phyloP scores from a whole-genome alignment of 371 early-diverging fungal genomes.

The Mucor velutinosus region DNA sequence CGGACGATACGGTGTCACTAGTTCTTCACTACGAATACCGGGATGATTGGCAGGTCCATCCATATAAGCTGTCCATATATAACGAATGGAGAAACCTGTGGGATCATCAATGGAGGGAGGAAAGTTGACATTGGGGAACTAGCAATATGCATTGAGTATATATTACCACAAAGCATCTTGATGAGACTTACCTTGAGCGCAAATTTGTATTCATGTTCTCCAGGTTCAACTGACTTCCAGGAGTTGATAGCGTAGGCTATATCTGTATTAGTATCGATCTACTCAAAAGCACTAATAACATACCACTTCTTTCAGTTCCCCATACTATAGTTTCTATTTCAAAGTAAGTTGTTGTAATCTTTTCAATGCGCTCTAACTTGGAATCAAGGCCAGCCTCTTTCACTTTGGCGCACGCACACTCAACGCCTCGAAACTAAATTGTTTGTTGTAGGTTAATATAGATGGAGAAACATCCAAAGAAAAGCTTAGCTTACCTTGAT shows the following conservation, averaged over 20 bases:
- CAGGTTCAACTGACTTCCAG: conserved; percentile 41
- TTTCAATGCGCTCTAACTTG: conserved; percentile 13
- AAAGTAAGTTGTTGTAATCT: conserved; percentile 18
- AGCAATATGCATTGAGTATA: background rate
- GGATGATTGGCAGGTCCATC: conserved; percentile 41
- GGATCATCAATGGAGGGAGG: conserved; percentile 39
- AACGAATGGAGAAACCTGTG: conserved; percentile 31
- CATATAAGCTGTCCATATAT: conserved; percentile 53
- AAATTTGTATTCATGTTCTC: conserved; percentile 44
- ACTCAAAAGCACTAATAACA: background rate
- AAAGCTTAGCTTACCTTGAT: background rate
- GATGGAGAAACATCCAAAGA: background rate
- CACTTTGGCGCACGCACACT: conserved; percentile 15
- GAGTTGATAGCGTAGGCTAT: conserved; percentile 22
- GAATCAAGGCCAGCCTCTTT: conserved; percentile 6
- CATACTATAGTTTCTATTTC: conserved; percentile 12
- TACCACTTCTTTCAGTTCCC: conserved; percentile 19
- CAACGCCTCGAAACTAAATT: conserved; percentile 18
- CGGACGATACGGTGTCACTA: conserved; percentile 25
- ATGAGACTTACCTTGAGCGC: conserved; percentile 43
- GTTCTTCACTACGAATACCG: conserved; percentile 29
- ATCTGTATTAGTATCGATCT: background rate
- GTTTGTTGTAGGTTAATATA: background rate
- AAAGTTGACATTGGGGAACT: conserved; percentile 45
- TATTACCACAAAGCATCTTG: background rate